A percentile compares a stretch with the other conserved stretches of the same genome.
These are phyloP conservation scores for Trichosporon faecale DNA, from an alignment of 1,284 basidiomycete genomes.

Conservation along the genomic window DNA sequence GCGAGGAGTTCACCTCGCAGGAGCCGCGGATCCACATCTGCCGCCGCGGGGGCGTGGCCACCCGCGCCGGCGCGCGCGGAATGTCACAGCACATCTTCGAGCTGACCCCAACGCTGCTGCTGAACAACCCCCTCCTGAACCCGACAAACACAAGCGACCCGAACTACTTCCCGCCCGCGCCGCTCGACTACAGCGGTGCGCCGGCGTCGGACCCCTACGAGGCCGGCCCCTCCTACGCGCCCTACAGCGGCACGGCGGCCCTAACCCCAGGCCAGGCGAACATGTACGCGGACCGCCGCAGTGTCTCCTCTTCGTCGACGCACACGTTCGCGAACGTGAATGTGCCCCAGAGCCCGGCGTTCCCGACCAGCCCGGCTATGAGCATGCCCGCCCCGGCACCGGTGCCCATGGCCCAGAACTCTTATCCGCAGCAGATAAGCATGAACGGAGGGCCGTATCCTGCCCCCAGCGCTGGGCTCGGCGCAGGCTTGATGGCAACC, in stretches of 20 bases:
- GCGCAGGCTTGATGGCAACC: too few species aligned
- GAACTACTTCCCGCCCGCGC: slow-evolving; percentile 52
- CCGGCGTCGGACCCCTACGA: neutral
- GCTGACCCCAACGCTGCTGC: slow-evolving; percentile 48
- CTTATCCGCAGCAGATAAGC: neutral
- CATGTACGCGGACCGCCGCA: slow-evolving; percentile 13
- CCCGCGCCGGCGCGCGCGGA: slow-evolving; percentile 32
- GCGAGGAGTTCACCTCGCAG: slow-evolving; percentile 46
- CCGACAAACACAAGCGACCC: slow-evolving; percentile 46
- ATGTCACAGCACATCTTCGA: slow-evolving; percentile 52
- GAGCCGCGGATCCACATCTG: slow-evolving; percentile 52
- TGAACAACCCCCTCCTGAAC: slow-evolving; percentile 50
- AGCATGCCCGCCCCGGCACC: neutral
- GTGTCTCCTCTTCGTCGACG: slow-evolving; percentile 18
- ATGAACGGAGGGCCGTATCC: neutral
- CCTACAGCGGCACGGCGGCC: neutral
- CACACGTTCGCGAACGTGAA: slow-evolving; percentile 13
- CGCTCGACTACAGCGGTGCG: slow-evolving; percentile 29
- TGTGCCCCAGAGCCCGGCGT: neutral
- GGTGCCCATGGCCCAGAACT: neutral
- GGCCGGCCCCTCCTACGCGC: neutral
- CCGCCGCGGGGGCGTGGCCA: slow-evolving; percentile 33
- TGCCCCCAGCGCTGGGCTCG: neutral
- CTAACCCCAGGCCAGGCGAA: neutral
- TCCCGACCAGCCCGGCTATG: neutral